Percentiles rank a stretch among this genome's conserved stretches.
These are phyloP conservation scores for Tylopilus vinaceipallidus DNA, from an alignment of 768 basidiomycete species.

Conservation along the genomic window DNA sequence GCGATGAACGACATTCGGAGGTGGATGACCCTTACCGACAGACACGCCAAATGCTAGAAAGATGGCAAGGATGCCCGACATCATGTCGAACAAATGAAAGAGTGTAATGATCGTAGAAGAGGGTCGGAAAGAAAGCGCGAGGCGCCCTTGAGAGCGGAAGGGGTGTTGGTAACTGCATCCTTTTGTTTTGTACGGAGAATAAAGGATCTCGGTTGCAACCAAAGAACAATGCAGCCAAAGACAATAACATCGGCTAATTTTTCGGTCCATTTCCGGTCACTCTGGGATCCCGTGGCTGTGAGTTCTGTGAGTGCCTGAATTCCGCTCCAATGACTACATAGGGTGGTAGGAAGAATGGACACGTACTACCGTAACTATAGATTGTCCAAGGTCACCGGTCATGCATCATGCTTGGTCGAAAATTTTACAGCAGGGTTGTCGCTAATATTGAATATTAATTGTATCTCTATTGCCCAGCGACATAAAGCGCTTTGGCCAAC, in stretches of 20 bases:
- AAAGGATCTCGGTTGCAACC: constrained; percentile 24
- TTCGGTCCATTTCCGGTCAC: constrained; percentile 8
- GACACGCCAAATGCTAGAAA: constrained; percentile 38
- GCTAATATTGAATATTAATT: too few relatives aligned
- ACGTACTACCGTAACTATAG: too few relatives aligned
- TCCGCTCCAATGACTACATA: too few relatives aligned
- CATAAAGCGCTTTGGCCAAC: not conserved
- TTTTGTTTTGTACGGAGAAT: constrained; percentile 30
- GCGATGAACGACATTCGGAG: not conserved
- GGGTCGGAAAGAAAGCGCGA: constrained; percentile 21
- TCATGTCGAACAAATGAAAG: constrained; percentile 35
- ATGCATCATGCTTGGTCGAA: too few relatives aligned
- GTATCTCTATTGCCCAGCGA: too few relatives aligned
- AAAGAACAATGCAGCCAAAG: constrained; percentile 22
- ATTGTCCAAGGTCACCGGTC: too few relatives aligned
- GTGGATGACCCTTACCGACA: constrained; percentile 33
- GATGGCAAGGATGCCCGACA: constrained; percentile 38
- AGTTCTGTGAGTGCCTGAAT: too few relatives aligned
- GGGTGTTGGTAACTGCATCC: constrained; percentile 16
- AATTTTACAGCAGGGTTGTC: too few relatives aligned
- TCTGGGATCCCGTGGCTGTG: constrained; percentile 16
- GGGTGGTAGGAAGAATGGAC: too few relatives aligned
- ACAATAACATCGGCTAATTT: constrained; percentile 27
- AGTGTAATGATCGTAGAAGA: constrained; percentile 20
- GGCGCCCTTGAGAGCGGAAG: constrained; percentile 15